Base-by-base conservation (phyloP, 2,329 filamentous ascomycete genomes). In the Knoxdaviesia proteae region DNA sequence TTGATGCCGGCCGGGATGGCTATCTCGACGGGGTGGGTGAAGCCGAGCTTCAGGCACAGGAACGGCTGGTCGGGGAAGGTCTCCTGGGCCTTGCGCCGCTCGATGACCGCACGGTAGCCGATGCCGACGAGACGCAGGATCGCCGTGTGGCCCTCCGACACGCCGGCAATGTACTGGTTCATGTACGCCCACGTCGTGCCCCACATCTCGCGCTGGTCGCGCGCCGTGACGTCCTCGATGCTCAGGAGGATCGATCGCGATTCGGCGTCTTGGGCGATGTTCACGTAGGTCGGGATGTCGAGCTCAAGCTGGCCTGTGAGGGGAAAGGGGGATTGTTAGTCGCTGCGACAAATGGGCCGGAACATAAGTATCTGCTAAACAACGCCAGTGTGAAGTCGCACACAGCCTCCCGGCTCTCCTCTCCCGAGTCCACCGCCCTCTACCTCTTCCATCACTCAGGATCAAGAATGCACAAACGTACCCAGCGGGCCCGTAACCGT, bases 71-170 rank as follows among this genome's bases (percentile, higher is more conserved):
- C 86, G 0, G 75, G 74, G 56, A 78, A 94, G 55, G 77, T 68
- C 45, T 80, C 73, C 46, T 80, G 76, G 46, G 80, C 84, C 34
- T 65, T 74, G 30, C 81, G 81, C 36, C 71, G 78, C 45, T 77
- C 63, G 59, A 96, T 87, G 51, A 98, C 71, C 10, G 90, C 90
- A 60, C 88, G 74, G 69, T 94, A 98, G 47, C 90, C 90, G 46
- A 98, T 90, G 55, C 90, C 90, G 32, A 96, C 86, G 42, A 98
- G 71, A 49, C 88, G 80, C 42, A 98, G 68, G 52, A 98, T 86
- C 34, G 87, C 86, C 11, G 84, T 87, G 62, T 98, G 90, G 34
- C 90, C 90, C 70, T 98, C 90, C 35, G 84, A 93, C 29, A 98
- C 90, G 46, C 90, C 90, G 48, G 86, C 75, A 47, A 98, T 81